phyloP scores from a whole-genome alignment of 441 rosid genomes.

The Pelargonium australe region DNA sequence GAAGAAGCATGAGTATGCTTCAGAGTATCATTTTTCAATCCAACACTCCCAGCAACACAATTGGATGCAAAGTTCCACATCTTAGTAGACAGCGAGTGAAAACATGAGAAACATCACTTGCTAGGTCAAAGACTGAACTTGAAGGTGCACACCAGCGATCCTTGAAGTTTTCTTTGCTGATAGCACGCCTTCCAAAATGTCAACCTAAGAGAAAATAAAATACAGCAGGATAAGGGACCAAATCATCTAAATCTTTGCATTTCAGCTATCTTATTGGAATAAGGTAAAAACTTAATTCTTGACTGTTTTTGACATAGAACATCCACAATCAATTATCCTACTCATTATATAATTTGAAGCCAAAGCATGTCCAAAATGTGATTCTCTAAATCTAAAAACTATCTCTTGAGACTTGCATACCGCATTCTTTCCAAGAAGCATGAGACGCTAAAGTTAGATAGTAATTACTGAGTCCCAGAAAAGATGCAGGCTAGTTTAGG shows the following conservation, averaged over 20 bases:
- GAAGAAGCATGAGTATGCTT: slow-evolving; percentile 31
- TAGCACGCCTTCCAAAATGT: neutral
- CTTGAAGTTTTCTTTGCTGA: neutral
- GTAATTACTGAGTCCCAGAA: too few relatives aligned
- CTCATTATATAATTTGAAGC: too few relatives aligned
- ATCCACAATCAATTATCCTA: too few relatives aligned
- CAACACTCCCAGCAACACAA: slow-evolving; percentile 51
- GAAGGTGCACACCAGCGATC: neutral
- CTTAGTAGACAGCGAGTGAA: neutral
- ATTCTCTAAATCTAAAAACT: too few relatives aligned
- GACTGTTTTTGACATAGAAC: too few relatives aligned
- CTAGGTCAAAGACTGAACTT: neutral
- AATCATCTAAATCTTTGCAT: neutral
- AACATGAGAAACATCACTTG: neutral
- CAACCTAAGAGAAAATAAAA: slow-evolving; percentile 16
- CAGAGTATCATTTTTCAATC: slow-evolving; percentile 29
- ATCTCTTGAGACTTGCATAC: too few relatives aligned
- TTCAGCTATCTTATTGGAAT: too few relatives aligned
- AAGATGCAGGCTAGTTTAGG: too few relatives aligned
- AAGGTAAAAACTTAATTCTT: too few relatives aligned
- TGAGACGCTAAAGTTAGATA: too few relatives aligned
- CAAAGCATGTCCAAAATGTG: too few relatives aligned
- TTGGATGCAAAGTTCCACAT: slow-evolving; percentile 88
- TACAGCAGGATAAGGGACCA: neutral
- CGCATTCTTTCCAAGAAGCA: too few relatives aligned